Conservation (phyloP, 768 basidiomycete species). For the Trichaptum fuscoviolaceum region DNA sequence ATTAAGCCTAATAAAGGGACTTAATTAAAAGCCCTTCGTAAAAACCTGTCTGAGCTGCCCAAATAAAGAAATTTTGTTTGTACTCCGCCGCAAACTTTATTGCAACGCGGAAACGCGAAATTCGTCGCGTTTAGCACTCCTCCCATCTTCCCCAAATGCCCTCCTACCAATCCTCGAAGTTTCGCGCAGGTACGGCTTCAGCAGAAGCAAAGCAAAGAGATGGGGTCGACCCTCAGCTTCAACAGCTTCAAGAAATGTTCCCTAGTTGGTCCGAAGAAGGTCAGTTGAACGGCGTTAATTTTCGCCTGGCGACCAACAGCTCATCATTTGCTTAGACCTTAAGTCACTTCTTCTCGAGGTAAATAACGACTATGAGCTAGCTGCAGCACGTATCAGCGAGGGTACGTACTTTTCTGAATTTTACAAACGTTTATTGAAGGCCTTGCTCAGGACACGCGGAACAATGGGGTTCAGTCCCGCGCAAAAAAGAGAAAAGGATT, state of each 20-base stretch:
- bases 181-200: constrained; percentile 24
- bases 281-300: constrained; percentile 25
- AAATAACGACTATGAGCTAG: constrained; percentile 61
- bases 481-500: constrained; percentile 83
- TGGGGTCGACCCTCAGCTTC: constrained; percentile 43
- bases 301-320: constrained; percentile 18
- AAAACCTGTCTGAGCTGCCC: no score
- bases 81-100: background rate
- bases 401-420: constrained; percentile 35
- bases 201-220: constrained; percentile 31
- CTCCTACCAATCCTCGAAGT: constrained; percentile 45
- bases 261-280: constrained; percentile 69
- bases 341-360: constrained; percentile 63
- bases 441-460: constrained; percentile 55
- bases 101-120: background rate
- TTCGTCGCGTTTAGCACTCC: background rate
- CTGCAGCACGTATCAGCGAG: constrained; percentile 70
- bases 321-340: constrained; percentile 43
- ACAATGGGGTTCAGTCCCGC: constrained; percentile 79
- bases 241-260: constrained; percentile 67
- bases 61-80: background rate
- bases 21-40: no score
- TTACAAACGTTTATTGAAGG: constrained; percentile 9
- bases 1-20: no score
- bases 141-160: constrained; percentile 30